These are phyloP conservation scores for Solanum hybrid DNA, from an alignment of 305 asterid genomes.

Conservation along the genomic window DNA sequence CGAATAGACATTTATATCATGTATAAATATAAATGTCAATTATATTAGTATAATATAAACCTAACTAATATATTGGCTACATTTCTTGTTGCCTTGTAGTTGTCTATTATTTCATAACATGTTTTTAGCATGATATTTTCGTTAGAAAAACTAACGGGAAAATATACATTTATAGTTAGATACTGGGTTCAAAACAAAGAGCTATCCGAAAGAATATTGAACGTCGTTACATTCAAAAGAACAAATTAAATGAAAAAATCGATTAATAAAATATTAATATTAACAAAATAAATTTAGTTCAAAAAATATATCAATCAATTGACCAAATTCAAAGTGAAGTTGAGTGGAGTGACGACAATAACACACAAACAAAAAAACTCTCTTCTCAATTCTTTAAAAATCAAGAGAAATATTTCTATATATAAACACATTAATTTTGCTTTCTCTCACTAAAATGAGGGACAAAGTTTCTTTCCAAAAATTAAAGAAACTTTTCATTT, in stretches of 20 bases:
- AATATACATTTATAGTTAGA: not conserved
- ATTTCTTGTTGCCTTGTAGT: no score
- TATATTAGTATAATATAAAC: no score
- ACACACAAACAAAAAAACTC: not conserved
- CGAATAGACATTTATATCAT: no score
- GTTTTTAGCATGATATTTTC: no score
- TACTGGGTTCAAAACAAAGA: not conserved
- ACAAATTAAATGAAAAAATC: not conserved
- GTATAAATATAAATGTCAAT: no score
- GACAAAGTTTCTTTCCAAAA: not conserved
- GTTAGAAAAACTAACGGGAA: not conserved
- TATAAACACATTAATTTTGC: not conserved
- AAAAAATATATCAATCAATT: not conserved
- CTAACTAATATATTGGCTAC: no score
- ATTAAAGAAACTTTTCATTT: not conserved
- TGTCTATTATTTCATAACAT: no score
- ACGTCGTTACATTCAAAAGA: not conserved
- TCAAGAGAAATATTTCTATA: not conserved
- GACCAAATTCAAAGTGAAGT: not conserved
- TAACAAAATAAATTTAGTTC: not conserved
- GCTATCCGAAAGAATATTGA: not conserved
- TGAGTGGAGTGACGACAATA: not conserved
- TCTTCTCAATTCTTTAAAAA: not conserved
- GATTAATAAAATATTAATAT: not conserved
- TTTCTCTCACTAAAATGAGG: not conserved